Evolutionary conservation across 805 yeast species (phyloP).

Genomic region (Debaryomyces hansenii): DNA sequence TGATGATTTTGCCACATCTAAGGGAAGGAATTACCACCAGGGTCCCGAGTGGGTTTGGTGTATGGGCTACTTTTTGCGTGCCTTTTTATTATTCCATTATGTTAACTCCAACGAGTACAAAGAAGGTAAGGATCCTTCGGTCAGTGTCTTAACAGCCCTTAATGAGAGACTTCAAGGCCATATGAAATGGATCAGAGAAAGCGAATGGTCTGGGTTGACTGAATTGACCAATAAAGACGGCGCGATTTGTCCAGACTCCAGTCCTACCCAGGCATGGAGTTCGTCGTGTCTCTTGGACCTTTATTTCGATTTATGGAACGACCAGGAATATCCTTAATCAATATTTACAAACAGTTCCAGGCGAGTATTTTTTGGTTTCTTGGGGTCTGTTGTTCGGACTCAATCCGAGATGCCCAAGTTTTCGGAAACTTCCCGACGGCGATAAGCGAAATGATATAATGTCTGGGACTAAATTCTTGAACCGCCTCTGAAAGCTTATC

Average conservation of each 20-base stretch:
- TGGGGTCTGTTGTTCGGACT: no score
- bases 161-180: constrained; percentile 64
- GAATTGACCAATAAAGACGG: constrained; percentile 92
- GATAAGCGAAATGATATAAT: no score
- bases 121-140: constrained; percentile 38
- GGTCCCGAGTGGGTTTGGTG: constrained; percentile 99
- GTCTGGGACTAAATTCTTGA: no score
- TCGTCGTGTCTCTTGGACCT: constrained; percentile 81
- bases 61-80: constrained; percentile 83
- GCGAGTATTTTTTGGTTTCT: not conserved
- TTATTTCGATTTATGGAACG: constrained; percentile 59
- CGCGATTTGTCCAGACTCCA: constrained; percentile 74
- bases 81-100: constrained; percentile 58
- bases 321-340: constrained; percentile 6
- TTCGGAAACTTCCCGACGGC: no score
- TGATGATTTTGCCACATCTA: constrained; percentile 86
- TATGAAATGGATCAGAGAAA: constrained; percentile 65
- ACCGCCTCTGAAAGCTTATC: no score
- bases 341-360: no score
- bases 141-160: constrained; percentile 56
- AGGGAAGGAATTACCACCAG: constrained; percentile 96
- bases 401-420: no score
- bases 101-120: constrained; percentile 33
- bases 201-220: constrained; percentile 91
- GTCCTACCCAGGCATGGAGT: constrained; percentile 98